Evolutionary conservation across 2,329 filamentous ascomycete genomes (phyloP).

Genomic region (Aureobasidium sp.): DNA sequence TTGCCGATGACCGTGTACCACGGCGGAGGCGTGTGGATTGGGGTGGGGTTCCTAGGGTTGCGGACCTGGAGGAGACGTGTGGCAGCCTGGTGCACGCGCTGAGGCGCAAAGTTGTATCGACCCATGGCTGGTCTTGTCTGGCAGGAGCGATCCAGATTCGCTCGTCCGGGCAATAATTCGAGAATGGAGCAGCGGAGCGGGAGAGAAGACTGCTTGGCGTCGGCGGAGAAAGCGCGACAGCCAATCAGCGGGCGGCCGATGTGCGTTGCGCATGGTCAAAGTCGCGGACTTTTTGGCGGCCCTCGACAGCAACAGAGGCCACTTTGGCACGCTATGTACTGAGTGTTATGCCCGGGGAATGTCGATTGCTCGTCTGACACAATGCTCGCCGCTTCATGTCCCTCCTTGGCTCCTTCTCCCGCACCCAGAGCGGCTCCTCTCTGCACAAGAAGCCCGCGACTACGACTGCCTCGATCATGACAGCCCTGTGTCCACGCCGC

Average conservation of each 20-base stretch:
- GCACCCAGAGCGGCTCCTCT: constrained; percentile 31
- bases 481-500: constrained; percentile 11
- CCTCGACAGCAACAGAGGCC: neutral
- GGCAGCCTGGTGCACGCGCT: constrained; percentile 48
- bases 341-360: constrained; percentile 8
- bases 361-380: constrained; percentile 34
- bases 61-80: constrained; percentile 41
- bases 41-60: constrained; percentile 3
- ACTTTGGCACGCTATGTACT: neutral
- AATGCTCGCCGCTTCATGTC: constrained; percentile 60
- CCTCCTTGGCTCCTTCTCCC: constrained; percentile 50
- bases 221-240: constrained; percentile 4
- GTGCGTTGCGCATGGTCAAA: neutral
- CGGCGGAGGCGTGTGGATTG: constrained; percentile 37
- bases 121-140: constrained; percentile 35
- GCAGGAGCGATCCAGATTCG: neutral
- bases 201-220: constrained; percentile 2
- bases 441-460: constrained; percentile 25
- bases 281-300: constrained; percentile 12
- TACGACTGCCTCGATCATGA: constrained; percentile 37
- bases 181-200: neutral
- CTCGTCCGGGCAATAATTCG: neutral
- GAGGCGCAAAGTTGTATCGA: constrained; percentile 45
- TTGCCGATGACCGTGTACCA: constrained; percentile 53
- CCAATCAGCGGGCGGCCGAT: constrained; percentile 15